phyloP scores from a whole-genome alignment of 345 rosid genomes.

The Eucalyptus sp. region DNA sequence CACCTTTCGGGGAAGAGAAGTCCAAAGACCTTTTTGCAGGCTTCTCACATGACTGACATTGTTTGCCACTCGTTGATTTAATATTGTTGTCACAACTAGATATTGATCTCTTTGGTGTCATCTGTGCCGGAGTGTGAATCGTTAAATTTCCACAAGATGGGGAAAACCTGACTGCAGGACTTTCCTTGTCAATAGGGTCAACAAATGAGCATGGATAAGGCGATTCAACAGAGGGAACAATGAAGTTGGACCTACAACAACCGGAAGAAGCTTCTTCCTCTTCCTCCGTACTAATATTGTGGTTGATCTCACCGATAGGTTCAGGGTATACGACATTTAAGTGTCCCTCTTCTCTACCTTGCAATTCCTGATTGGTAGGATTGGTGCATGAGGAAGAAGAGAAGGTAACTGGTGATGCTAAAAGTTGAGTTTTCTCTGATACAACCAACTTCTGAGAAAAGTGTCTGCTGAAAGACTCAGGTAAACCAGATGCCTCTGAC shows the following conservation, averaged over 20 bases:
- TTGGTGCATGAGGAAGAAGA: not conserved
- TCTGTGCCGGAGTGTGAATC: slow-evolving; percentile 36
- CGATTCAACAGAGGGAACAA: not conserved
- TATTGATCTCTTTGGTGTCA: slow-evolving; percentile 23
- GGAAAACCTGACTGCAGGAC: slow-evolving; percentile 13
- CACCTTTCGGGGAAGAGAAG: slow-evolving; percentile 16
- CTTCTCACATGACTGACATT: not conserved
- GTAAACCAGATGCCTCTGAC: not conserved
- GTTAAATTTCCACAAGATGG: slow-evolving; percentile 1
- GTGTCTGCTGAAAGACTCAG: slow-evolving; percentile 5
- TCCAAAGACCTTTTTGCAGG: slow-evolving; percentile 34
- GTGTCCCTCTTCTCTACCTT: not conserved
- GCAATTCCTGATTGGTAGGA: not conserved
- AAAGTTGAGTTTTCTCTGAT: not conserved
- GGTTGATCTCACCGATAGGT: not conserved
- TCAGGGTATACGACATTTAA: not conserved
- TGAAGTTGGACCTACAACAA: not conserved
- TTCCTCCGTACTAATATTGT: not conserved
- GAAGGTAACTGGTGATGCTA: not conserved
- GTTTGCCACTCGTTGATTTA: not conserved
- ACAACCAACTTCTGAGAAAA: slow-evolving; percentile 15
- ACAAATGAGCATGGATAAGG: not conserved
- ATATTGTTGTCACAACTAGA: slow-evolving; percentile 9
- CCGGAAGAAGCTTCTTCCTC: not conserved
- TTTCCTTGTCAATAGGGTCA: slow-evolving; percentile 2